phyloP scores from a whole-genome alignment of 2,329 filamentous ascomycete species.

The Fusarium neocosmosporiellum region DNA sequence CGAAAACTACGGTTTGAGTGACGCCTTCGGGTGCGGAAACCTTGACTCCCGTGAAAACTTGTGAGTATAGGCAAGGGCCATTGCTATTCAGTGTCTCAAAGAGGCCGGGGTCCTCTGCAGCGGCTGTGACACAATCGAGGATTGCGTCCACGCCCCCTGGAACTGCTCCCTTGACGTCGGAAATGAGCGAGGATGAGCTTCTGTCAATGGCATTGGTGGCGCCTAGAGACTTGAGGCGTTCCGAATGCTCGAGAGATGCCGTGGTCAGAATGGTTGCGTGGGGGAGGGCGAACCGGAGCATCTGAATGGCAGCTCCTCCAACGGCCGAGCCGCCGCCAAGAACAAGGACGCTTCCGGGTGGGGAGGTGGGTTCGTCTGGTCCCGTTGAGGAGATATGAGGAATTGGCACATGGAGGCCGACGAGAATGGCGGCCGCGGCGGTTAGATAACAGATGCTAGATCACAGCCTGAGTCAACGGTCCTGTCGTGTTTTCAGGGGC shows the following conservation, averaged over 20 bases:
- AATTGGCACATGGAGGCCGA: slow-evolving; percentile 31
- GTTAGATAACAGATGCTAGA: slow-evolving; percentile 36
- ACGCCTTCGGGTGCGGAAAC: slow-evolving; percentile 18
- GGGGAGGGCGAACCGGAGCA: slow-evolving; percentile 32
- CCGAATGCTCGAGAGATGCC: slow-evolving; percentile 19
- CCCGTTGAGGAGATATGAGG: slow-evolving; percentile 23
- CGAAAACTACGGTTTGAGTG: slow-evolving; percentile 18
- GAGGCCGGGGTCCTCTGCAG: slow-evolving; percentile 9
- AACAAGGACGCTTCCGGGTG: slow-evolving; percentile 24
- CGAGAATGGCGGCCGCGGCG: slow-evolving; percentile 30
- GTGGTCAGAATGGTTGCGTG: slow-evolving; percentile 23
- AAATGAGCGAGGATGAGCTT: not conserved
- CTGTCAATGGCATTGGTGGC: slow-evolving; percentile 23
- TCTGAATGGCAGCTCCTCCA: slow-evolving; percentile 34
- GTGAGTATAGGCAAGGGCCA: slow-evolving; percentile 28
- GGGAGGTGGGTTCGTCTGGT: not conserved
- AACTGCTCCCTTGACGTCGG: not conserved
- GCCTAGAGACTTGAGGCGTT: slow-evolving; percentile 18
- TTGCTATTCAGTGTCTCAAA: slow-evolving; percentile 9
- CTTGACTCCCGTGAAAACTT: slow-evolving; percentile 28
- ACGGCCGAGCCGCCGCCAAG: slow-evolving; percentile 35
- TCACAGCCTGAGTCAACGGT: slow-evolving; percentile 6
- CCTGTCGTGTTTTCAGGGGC: not conserved
- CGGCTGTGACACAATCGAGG: slow-evolving; percentile 34
- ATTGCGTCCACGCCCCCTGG: slow-evolving; percentile 33